Percentiles rank a stretch among this genome's conserved stretches.
Conservation (phyloP, 2,329 filamentous ascomycete species). For the Orbilia blumenaviensis region DNA sequence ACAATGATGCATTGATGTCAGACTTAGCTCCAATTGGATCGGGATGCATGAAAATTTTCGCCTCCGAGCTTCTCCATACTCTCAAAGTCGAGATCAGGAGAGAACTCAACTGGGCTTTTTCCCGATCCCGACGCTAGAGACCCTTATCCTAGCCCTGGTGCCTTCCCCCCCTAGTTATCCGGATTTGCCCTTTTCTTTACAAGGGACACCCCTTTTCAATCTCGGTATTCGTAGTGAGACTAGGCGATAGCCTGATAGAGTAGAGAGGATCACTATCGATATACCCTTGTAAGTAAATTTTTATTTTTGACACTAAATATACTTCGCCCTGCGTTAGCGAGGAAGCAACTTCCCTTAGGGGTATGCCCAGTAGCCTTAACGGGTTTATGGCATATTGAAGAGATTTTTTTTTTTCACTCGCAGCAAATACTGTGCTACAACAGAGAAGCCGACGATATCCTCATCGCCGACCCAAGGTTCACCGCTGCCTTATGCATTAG, state of each 20-base stretch:
- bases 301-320: slow-evolving; percentile 38
- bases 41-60: slow-evolving; percentile 31
- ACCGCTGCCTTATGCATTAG: slow-evolving; percentile 13
- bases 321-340: slow-evolving; percentile 43
- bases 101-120: slow-evolving; percentile 41
- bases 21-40: neutral
- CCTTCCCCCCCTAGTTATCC: slow-evolving; percentile 19
- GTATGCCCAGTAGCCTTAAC: slow-evolving; percentile 8
- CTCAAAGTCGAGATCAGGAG: slow-evolving; percentile 4
- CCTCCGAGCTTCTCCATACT: neutral
- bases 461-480: slow-evolving; percentile 52
- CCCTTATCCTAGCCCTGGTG: neutral
- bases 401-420: slow-evolving; percentile 28
- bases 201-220: neutral
- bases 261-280: neutral
- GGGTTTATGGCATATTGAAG: neutral
- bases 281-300: slow-evolving; percentile 20
- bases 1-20: no score
- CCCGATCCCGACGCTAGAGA: slow-evolving; percentile 44
- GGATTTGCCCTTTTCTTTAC: slow-evolving; percentile 38
- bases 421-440: neutral
- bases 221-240: neutral
- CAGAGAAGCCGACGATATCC: slow-evolving; percentile 46
- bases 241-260: slow-evolving; percentile 22
- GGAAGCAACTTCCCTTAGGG: slow-evolving; percentile 31